phyloP scores from a whole-genome alignment of 768 basidiomycete species.

The Auricularia heimuer region DNA sequence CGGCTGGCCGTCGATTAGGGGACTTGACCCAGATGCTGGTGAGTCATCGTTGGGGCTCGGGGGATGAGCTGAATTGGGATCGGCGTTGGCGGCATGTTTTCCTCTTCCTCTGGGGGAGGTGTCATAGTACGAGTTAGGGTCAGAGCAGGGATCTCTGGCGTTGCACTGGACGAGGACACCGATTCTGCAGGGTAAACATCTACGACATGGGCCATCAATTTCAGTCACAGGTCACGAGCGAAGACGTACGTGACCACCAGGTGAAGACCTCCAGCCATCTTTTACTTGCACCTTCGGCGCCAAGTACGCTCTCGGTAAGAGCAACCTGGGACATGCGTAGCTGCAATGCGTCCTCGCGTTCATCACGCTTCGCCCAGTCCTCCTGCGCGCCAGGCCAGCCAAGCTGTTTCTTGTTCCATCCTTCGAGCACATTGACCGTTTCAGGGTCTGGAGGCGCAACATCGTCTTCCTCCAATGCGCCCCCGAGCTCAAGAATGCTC shows the following conservation, averaged over 20 bases:
- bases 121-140: constrained; percentile 4
- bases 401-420: constrained; percentile 8
- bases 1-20: background rate
- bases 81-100: background rate
- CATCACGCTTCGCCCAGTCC: background rate
- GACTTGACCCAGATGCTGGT: background rate
- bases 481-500: constrained; percentile 70
- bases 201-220: background rate
- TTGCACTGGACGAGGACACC: background rate
- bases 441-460: constrained; percentile 26
- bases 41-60: constrained; percentile 5
- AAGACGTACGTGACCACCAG: constrained; percentile 46
- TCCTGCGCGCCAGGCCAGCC: background rate
- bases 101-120: background rate
- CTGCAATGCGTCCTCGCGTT: constrained; percentile 60
- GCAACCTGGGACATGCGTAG: constrained; percentile 79
- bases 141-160: background rate
- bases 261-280: constrained; percentile 79
- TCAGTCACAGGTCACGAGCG: background rate
- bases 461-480: constrained; percentile 43
- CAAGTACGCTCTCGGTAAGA: constrained; percentile 73
- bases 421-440: constrained; percentile 15
- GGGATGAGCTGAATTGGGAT: constrained; percentile 8
- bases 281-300: constrained; percentile 70
- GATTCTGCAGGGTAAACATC: background rate